Evolutionary conservation across 2,329 filamentous ascomycete genomes (phyloP).

Genomic region (Chrysosporium queenslandicum): DNA sequence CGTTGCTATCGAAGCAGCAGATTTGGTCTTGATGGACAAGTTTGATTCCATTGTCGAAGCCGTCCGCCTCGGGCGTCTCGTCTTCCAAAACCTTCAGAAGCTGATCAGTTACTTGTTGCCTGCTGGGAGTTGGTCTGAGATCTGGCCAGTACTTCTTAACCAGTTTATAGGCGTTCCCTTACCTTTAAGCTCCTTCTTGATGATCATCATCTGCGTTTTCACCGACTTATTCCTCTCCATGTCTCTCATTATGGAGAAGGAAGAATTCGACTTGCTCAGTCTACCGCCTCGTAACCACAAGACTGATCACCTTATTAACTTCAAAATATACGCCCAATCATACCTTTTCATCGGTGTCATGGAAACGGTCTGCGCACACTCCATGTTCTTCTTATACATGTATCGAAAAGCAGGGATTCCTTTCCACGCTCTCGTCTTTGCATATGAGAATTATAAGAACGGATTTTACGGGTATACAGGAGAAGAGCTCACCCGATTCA

Average conservation of each 20-base stretch:
- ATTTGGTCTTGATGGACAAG: slow-evolving; percentile 30
- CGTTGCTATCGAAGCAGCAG: slow-evolving; percentile 34
- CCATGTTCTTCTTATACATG: slow-evolving; percentile 49
- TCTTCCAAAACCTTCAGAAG: slow-evolving; percentile 32
- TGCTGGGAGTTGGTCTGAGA: slow-evolving; percentile 47
- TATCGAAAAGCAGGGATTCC: slow-evolving; percentile 42
- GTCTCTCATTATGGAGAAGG: slow-evolving; percentile 47
- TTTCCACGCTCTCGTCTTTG: slow-evolving; percentile 41
- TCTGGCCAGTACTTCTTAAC: slow-evolving; percentile 49
- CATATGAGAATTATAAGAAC: slow-evolving; percentile 41
- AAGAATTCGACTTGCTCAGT: slow-evolving; percentile 45
- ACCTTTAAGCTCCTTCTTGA: slow-evolving; percentile 44
- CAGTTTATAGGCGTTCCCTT: slow-evolving; percentile 48
- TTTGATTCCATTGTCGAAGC: slow-evolving; percentile 30
- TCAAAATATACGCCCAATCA: slow-evolving; percentile 43
- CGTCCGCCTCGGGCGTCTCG: slow-evolving; percentile 26
- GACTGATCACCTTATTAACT: slow-evolving; percentile 44
- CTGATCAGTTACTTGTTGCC: slow-evolving; percentile 40
- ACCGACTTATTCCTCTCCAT: slow-evolving; percentile 46
- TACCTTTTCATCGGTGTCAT: slow-evolving; percentile 46
- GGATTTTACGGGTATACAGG: slow-evolving; percentile 43
- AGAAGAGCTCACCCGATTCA: slow-evolving; percentile 41
- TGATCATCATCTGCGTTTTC: slow-evolving; percentile 51
- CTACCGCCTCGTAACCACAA: slow-evolving; percentile 44
- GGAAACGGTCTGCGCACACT: slow-evolving; percentile 42